A percentile compares a stretch with the other conserved stretches of the same genome.
phyloP scores from a whole-genome alignment of 2,329 filamentous ascomycete species.

The Fusarium equiseti region DNA sequence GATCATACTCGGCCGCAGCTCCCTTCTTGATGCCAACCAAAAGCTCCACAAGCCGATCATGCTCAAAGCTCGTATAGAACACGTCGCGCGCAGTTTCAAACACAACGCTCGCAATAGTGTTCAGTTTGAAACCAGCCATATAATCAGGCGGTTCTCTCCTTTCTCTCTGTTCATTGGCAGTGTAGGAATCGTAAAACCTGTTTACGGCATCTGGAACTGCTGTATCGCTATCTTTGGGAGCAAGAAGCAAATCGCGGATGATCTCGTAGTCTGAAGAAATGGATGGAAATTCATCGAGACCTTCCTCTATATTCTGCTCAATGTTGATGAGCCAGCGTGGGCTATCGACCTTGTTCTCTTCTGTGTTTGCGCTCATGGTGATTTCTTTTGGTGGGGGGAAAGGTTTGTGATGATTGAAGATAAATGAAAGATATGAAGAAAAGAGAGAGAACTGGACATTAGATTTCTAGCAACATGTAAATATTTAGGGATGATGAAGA shows the following conservation, averaged over 20 bases:
- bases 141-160: constrained; percentile 1
- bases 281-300: neutral
- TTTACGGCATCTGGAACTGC: neutral
- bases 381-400: too few species aligned
- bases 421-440: too few species aligned
- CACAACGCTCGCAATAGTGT: neutral
- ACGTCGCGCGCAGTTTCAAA: neutral
- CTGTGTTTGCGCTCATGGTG: too few species aligned
- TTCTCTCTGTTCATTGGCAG: too few species aligned
- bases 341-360: neutral
- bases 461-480: too few species aligned
- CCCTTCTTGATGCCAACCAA: constrained; percentile 1
- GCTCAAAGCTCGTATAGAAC: neutral
- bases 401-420: neutral
- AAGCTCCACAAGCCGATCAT: constrained; percentile 18
- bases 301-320: neutral
- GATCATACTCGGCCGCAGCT: neutral
- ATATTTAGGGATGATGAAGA: neutral
- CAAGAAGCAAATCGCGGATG: neutral
- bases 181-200: neutral
- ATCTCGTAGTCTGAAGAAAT: neutral
- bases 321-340: constrained; percentile 1
- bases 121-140: neutral
- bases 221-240: neutral
- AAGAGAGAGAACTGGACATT: too few species aligned